phyloP scores from a whole-genome alignment of 192 early-diverging fungal genomes.

The Glomus cerebriforme region DNA sequence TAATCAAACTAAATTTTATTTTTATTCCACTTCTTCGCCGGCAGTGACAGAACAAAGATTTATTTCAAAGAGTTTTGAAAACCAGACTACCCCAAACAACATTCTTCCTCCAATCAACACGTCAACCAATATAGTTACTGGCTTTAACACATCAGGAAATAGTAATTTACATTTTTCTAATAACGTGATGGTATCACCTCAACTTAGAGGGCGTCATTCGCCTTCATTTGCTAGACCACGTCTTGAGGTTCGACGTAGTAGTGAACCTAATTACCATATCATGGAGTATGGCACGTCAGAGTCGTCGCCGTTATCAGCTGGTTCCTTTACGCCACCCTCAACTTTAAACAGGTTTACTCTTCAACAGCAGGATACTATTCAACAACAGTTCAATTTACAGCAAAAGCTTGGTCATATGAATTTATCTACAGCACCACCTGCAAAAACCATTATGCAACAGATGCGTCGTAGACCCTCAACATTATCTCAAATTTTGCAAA shows the following conservation, averaged over 20 bases:
- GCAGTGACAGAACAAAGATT: constrained; percentile 1
- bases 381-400: neutral
- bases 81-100: neutral
- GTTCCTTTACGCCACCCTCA: too few species aligned
- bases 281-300: neutral
- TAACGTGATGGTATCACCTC: constrained; percentile 12
- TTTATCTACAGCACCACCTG: neutral
- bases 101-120: constrained; percentile 18
- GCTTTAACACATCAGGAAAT: neutral
- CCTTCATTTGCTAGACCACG: neutral
- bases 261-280: constrained; percentile 2
- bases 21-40: neutral
- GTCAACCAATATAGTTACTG: neutral
- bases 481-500: neutral
- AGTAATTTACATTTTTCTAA: neutral
- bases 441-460: neutral
- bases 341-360: neutral
- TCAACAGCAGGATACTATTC: neutral
- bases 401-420: neutral
- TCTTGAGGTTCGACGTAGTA: constrained; percentile 5
- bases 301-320: too few species aligned
- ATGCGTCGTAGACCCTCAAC: neutral
- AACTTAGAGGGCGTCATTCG: neutral
- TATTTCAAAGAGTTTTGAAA: neutral
- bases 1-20: neutral